Base-by-base conservation (phyloP, 2,329 filamentous ascomycete genomes). In the Paradendryphiella salina region DNA sequence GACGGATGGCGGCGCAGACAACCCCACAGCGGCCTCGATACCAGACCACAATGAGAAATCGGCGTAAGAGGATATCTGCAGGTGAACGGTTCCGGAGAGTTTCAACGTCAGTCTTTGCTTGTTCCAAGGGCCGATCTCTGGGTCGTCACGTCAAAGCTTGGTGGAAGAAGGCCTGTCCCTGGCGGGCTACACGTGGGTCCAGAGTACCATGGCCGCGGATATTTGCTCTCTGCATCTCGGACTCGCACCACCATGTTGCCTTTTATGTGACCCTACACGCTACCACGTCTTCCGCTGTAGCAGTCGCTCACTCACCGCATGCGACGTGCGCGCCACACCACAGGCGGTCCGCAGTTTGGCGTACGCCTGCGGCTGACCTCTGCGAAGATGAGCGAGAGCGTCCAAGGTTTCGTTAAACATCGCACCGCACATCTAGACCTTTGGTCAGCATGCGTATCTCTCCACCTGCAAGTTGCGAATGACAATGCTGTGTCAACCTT, bases 361-460 rank as follows among this genome's bases (percentile, higher is more conserved):
- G 26, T 50, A 14, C 33, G 38, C 32, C 26, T 46, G 39, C 31
- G 40, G 40, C 40, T 34, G 23, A 26, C 31, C 13, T 5, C 38
- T 53, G 54, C 54, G 52, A 57, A 41, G 51, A 61, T 41, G 35
- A 26, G 58, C 36, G 33, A 29, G n/a, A 44, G 46, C 29, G 33
- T 52, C 47, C 31, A 55, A 38, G 14, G 38, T 56, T 56, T 56
- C 50, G 55, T 58, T 56, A 58, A 39, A 61, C 57, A 53, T 61
- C 42, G 61, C 52, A 64, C 60, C 31, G 29, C 52, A 46, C 33
- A 28, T 33, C 43, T 33, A 52, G 50, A 21, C 31, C 54, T 37
- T 53, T 33, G 15, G 40, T 50, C 43, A 41, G 42, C 45, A 42
- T 41, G 40, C 18, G 23, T 21, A 33, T 21, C 23, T 42, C 45